These are phyloP conservation scores for Phytophthora podocarpi DNA, from an alignment of 352 stramenopile genomes.

Conservation along the genomic window DNA sequence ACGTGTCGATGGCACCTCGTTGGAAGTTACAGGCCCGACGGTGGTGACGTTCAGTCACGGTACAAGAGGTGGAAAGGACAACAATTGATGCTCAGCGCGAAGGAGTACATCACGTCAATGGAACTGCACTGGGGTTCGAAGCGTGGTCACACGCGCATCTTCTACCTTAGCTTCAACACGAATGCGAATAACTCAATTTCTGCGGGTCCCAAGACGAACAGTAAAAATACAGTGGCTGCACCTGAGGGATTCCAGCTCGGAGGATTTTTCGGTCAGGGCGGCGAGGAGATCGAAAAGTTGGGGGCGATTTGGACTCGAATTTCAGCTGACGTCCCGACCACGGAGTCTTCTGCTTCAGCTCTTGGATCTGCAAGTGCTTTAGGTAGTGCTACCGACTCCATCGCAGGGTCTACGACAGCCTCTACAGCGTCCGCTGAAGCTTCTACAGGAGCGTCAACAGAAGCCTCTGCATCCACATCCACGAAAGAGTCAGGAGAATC, in stretches of 20 bases:
- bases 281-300: slow-evolving; percentile 25
- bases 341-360: not conserved
- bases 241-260: slow-evolving; percentile 35
- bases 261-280: slow-evolving; percentile 29
- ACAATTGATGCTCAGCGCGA: slow-evolving; percentile 1
- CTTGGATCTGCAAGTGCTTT: no score
- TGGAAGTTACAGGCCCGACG: slow-evolving; percentile 20
- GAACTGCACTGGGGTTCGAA: slow-evolving; percentile 31
- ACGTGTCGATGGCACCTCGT: slow-evolving; percentile 21
- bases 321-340: slow-evolving; percentile 5
- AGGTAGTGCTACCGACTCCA: not conserved
- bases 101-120: slow-evolving; percentile 31
- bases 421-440: not conserved
- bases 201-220: slow-evolving; percentile 17
- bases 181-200: slow-evolving; percentile 20
- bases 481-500: not conserved
- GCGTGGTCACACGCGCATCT: slow-evolving; percentile 21
- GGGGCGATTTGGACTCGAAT: slow-evolving; percentile 33
- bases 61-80: slow-evolving; percentile 12
- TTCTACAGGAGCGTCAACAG: not conserved
- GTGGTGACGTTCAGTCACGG: slow-evolving; percentile 31
- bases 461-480: slow-evolving; percentile 3
- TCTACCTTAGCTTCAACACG: slow-evolving; percentile 26
- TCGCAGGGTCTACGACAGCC: not conserved
- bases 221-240: slow-evolving; percentile 21